Evolutionary conservation across 192 early-diverging fungal genomes (phyloP), one percentile per base, ranked within the genome.

Genomic region (Physocladia obscura): DNA sequence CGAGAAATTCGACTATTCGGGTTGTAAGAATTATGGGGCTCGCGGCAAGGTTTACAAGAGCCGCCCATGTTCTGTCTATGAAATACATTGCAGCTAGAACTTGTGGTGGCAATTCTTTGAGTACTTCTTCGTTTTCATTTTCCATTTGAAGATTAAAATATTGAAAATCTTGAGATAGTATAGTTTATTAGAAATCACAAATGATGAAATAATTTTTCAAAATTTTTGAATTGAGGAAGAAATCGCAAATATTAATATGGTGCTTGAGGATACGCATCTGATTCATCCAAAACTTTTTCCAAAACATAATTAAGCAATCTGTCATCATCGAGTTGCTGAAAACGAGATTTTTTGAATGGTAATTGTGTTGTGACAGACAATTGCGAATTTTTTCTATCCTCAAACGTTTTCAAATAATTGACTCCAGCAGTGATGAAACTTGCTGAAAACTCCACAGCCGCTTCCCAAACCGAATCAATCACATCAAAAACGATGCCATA

Each of bases 251-350:
- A 44, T 19, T 15, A 8, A 13, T 58, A 59, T 21, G 44, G n/a
- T 47, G n/a, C n/a, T 11, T 47, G 11, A 13, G 11, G n/a, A 47
- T 13, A 47, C n/a, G 29, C 1, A 36, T 35, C 57, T 6, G 19
- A 35, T 17, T 26, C 61, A 24, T 34, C 19, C 47, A 65, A 52
- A 22, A 49, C 27, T 19, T 65, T 44, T 49, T 65, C 63, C 31
- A 65, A 13, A 65, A 65, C 34, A 13, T 51, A 52, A 21, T 65
- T 32, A 8, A 30, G 36, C 22, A 65, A 11, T 39, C 31, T 37
- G 8, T 52, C 32, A 27, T 65, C 63, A 19, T 52, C 49, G 8
- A 52, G 63, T 32, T 65, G 48, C 22, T 65, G 48, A 32, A 51
- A 49, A 2, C 5, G 48, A 4, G 63, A 50, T 26, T 51, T 65